Percentiles rank a stretch among this genome's conserved stretches.
Conservation (phyloP, 495 filamentous ascomycete genomes). For the Oidiodendron maius region DNA sequence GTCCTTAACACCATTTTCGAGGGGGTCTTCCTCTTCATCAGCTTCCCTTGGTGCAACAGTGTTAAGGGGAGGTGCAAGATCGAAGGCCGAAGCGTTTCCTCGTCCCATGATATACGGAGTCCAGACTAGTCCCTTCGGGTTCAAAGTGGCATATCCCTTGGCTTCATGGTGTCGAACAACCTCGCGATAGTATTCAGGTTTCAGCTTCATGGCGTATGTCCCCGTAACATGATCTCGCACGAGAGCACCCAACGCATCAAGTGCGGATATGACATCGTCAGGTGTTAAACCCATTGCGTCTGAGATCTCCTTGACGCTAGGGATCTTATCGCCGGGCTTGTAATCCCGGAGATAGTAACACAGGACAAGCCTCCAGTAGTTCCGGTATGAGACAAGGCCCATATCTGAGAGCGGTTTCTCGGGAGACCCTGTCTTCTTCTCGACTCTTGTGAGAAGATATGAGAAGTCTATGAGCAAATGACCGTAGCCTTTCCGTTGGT, state of each 20-base stretch:
- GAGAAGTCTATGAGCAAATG: constrained; percentile 97
- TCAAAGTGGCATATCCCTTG: constrained; percentile 81
- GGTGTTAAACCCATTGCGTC: constrained; percentile 91
- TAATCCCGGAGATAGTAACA: constrained; percentile 61
- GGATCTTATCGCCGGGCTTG: constrained; percentile 17
- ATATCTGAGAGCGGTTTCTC: constrained; percentile 98
- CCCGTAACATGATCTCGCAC: constrained; percentile 86
- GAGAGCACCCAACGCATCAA: constrained; percentile 83
- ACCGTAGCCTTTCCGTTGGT: constrained; percentile 95
- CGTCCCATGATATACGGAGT: constrained; percentile 97
- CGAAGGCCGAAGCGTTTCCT: constrained; percentile 75
- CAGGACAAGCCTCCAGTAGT: constrained; percentile 88
- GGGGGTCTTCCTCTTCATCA: constrained; percentile 41
- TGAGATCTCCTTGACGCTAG: constrained; percentile 75
- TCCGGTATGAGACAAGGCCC: constrained; percentile 93
- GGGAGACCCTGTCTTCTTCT: constrained; percentile 91
- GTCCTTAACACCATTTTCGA: constrained; percentile 17
- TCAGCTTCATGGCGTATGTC: constrained; percentile 81
- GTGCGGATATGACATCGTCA: constrained; percentile 88
- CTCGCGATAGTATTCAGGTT: constrained; percentile 72
- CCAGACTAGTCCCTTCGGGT: constrained; percentile 79
- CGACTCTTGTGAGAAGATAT: constrained; percentile 87
- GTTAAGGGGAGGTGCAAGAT: constrained; percentile 74
- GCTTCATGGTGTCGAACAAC: constrained; percentile 82
- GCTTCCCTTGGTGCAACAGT: constrained; percentile 84